These are phyloP conservation scores for Adiantum capillusveneris DNA, from an alignment of 75 land plant genomes.

Conservation along the genomic window DNA sequence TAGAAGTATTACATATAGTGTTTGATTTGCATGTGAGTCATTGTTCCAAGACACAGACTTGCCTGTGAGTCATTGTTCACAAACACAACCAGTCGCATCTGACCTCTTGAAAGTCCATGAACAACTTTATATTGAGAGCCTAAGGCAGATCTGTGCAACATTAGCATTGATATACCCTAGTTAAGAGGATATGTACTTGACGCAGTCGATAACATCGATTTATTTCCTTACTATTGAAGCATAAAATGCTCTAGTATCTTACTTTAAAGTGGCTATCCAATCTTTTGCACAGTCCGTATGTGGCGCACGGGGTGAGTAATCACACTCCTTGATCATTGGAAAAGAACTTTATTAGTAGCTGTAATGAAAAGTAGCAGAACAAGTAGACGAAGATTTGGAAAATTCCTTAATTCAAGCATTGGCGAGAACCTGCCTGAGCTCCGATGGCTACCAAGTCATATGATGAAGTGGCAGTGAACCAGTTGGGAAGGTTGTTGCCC, in stretches of 20 bases:
- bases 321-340: slow-evolving; percentile 29
- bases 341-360: too few species aligned
- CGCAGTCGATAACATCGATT: not conserved
- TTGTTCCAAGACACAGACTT: not conserved
- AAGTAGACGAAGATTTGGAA: too few species aligned
- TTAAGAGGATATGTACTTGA: not conserved
- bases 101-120: slow-evolving; percentile 42
- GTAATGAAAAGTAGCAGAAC: too few species aligned
- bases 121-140: slow-evolving; percentile 36
- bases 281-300: slow-evolving; percentile 39
- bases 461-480: slow-evolving; percentile 27
- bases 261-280: slow-evolving; percentile 38
- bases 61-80: slow-evolving; percentile 48
- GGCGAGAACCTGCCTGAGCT: slow-evolving; percentile 19
- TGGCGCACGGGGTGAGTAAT: slow-evolving; percentile 38
- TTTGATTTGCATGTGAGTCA: too few species aligned
- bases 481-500: slow-evolving; percentile 32
- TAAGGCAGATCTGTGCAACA: slow-evolving; percentile 15
- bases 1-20: too few species aligned
- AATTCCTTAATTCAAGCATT: too few species aligned
- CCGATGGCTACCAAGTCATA: slow-evolving; percentile 47
- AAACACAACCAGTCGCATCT: slow-evolving; percentile 41
- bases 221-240: not conserved
- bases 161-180: not conserved
- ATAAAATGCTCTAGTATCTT: not conserved